Percentiles rank a stretch among this genome's conserved stretches.
phyloP scores from a whole-genome alignment of 2,329 filamentous ascomycete species.

The Colletotrichum sp. region DNA sequence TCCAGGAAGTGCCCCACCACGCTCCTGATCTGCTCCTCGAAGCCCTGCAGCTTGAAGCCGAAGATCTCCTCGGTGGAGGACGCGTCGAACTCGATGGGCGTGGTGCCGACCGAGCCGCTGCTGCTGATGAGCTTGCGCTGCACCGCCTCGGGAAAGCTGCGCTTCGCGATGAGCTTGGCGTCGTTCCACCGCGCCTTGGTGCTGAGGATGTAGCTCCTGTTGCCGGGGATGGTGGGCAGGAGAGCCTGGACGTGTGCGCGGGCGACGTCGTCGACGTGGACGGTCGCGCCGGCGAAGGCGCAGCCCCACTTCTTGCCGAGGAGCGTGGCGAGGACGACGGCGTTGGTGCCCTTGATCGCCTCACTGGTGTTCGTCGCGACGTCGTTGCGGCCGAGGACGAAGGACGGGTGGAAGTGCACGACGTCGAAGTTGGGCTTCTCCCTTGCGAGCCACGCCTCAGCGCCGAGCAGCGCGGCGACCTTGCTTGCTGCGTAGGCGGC shows the following conservation, averaged over 20 bases:
- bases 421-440: conserved; percentile 39
- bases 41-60: conserved; percentile 34
- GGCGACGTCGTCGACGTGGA: conserved; percentile 44
- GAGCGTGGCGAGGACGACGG: conserved; percentile 35
- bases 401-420: conserved; percentile 39
- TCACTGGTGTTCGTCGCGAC: conserved; percentile 29
- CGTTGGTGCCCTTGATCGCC: conserved; percentile 38
- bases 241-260: conserved; percentile 41
- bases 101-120: conserved; percentile 3
- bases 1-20: conserved; percentile 38
- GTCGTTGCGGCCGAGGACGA: conserved; percentile 41
- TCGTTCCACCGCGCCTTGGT: conserved; percentile 37
- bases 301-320: conserved; percentile 30
- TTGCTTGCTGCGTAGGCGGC: conserved; percentile 42
- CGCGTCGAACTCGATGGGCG: conserved; percentile 25
- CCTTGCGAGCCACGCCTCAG: conserved; percentile 35
- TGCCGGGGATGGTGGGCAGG: conserved; percentile 31
- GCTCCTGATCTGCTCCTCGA: conserved; percentile 38
- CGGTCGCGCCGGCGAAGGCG: conserved; percentile 31
- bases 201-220: conserved; percentile 34
- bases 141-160: conserved; percentile 26
- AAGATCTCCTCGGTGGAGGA: conserved; percentile 35
- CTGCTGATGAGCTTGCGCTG: conserved; percentile 9
- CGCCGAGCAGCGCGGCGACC: conserved; percentile 33
- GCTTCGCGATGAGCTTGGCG: conserved; percentile 38